These are phyloP conservation scores for Podosphaera xanthii DNA, from an alignment of 2,329 filamentous ascomycete genomes.

Conservation along the genomic window DNA sequence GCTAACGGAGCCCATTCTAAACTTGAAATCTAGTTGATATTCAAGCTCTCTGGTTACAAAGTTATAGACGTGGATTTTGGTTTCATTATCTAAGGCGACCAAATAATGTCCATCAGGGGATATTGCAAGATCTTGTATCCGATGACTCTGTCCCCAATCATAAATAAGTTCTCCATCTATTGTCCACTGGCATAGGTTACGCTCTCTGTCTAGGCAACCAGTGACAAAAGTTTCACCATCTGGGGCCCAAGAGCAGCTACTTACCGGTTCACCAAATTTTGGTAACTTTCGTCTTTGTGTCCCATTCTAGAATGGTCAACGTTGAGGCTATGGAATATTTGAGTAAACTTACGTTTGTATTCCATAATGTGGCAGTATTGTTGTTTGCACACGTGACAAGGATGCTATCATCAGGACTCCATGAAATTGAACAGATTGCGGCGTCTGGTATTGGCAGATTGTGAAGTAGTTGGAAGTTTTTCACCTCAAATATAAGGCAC, in stretches of 20 bases:
- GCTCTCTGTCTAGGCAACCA: conserved; percentile 45
- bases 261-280: conserved; percentile 64
- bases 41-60: conserved; percentile 50
- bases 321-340: not conserved
- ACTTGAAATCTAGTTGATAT: conserved; percentile 46
- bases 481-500: conserved; percentile 65
- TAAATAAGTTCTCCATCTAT: conserved; percentile 35
- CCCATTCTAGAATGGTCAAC: conserved; percentile 29
- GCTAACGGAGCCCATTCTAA: conserved; percentile 53
- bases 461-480: conserved; percentile 40
- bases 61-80: conserved; percentile 62
- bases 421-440: conserved; percentile 60
- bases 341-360: conserved; percentile 32
- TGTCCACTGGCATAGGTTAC: conserved; percentile 49
- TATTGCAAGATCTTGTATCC: conserved; percentile 68
- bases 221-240: conserved; percentile 61
- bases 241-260: conserved; percentile 69
- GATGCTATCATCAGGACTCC: conserved; percentile 79
- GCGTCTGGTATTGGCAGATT: conserved; percentile 39
- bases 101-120: conserved; percentile 61
- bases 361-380: conserved; percentile 52
- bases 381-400: conserved; percentile 68
- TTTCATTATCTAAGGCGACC: conserved; percentile 50
- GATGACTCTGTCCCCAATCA: conserved; percentile 46
- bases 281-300: conserved; percentile 37